These are phyloP conservation scores for Nicotiana paniculata DNA, from an alignment of 257 asterid genomes.

Conservation along the genomic window DNA sequence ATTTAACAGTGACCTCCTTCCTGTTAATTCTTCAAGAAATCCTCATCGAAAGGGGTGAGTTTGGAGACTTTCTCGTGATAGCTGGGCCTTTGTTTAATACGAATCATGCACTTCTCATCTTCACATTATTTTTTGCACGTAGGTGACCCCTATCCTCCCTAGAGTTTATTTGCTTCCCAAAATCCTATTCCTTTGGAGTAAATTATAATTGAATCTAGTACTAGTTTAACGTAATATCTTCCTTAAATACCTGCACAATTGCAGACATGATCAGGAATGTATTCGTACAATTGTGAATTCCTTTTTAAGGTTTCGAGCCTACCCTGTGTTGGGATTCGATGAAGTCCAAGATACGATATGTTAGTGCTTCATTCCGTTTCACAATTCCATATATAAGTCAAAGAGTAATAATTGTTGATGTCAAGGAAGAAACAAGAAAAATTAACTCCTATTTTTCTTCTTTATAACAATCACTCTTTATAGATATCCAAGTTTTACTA, in stretches of 20 bases:
- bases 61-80: not conserved
- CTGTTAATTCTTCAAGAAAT: not conserved
- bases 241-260: constrained; percentile 12
- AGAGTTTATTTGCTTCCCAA: not conserved
- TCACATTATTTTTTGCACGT: not conserved
- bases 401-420: too few species aligned
- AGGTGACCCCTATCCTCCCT: constrained; percentile 2
- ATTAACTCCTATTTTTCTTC: too few species aligned
- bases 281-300: not conserved
- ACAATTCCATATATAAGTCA: not conserved
- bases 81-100: not conserved
- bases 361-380: not conserved
- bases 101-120: not conserved
- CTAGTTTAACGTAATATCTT: not conserved
- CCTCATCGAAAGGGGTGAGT: not conserved
- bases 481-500: too few species aligned
- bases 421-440: too few species aligned
- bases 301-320: not conserved
- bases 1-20: too few species aligned
- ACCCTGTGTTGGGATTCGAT: not conserved
- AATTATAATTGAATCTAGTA: not conserved
- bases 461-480: too few species aligned
- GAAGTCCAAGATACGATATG: not conserved
- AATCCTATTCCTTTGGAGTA: not conserved
- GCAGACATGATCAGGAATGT: not conserved